Evolutionary conservation across 345 rosid genomes (phyloP).

Genomic region (Salix udensis): DNA sequence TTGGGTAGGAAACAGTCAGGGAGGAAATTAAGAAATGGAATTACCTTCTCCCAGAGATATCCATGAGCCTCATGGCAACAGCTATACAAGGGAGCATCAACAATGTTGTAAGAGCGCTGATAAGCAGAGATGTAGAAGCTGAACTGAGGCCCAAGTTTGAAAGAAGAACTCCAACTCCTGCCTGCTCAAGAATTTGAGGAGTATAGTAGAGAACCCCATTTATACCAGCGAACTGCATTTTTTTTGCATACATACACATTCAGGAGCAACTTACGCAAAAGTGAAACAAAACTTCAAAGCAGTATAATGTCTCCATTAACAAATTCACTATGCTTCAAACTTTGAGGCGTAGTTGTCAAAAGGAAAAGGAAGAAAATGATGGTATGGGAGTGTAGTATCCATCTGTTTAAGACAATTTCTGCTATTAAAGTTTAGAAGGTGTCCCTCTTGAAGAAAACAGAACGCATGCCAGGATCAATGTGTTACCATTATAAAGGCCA

Average conservation of each 20-base stretch:
- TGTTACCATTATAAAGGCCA: slow-evolving; percentile 1
- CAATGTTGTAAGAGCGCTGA: slow-evolving; percentile 79
- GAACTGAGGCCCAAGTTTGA: slow-evolving; percentile 70
- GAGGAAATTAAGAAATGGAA: background rate
- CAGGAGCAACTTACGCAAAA: background rate
- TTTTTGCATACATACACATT: slow-evolving; percentile 1
- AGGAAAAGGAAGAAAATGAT: background rate
- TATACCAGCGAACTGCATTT: slow-evolving; percentile 97
- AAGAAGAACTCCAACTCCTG: slow-evolving; percentile 87
- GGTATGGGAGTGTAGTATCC: background rate
- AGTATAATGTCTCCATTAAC: background rate
- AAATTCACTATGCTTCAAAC: background rate
- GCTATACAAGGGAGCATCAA: slow-evolving; percentile 94
- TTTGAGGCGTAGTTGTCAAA: background rate
- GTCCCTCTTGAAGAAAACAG: background rate
- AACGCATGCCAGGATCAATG: background rate
- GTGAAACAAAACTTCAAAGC: background rate
- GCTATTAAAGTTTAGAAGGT: background rate
- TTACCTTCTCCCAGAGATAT: slow-evolving; percentile 88
- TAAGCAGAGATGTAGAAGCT: slow-evolving; percentile 71
- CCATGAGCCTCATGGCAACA: slow-evolving; percentile 96
- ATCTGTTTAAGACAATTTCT: background rate
- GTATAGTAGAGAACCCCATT: slow-evolving; percentile 96
- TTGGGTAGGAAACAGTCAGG: background rate
- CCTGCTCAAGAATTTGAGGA: slow-evolving; percentile 95